Percentiles rank a stretch among this genome's conserved stretches.
These are phyloP conservation scores for Echinosphaeria canescens DNA, from an alignment of 2,329 filamentous ascomycete species.

Conservation along the genomic window DNA sequence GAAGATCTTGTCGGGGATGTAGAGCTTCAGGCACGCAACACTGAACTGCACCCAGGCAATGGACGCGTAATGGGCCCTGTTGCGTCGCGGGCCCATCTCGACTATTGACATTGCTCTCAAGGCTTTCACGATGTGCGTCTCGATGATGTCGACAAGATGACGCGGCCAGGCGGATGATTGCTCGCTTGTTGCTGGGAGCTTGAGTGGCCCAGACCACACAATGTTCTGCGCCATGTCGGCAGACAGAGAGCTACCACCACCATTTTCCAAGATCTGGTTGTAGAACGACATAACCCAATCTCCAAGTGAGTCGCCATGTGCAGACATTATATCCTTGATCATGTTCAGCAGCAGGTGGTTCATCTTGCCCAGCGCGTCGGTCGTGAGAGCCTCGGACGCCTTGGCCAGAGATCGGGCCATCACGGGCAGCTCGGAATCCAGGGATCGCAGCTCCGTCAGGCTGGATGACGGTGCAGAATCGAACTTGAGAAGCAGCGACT, in stretches of 20 bases:
- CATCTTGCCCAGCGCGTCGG: slow-evolving; percentile 25
- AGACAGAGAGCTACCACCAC: neutral
- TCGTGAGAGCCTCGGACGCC: slow-evolving; percentile 23
- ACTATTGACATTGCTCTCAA: slow-evolving; percentile 19
- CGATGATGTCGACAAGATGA: slow-evolving; percentile 14
- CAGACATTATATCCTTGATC: slow-evolving; percentile 16
- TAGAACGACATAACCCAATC: slow-evolving; percentile 9
- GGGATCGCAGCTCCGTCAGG: slow-evolving; percentile 35
- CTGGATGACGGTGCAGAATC: slow-evolving; percentile 26
- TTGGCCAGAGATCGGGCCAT: slow-evolving; percentile 31
- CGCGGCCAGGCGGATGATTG: slow-evolving; percentile 8
- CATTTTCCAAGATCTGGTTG: slow-evolving; percentile 4
- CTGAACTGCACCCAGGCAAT: slow-evolving; percentile 60
- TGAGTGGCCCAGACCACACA: slow-evolving; percentile 3
- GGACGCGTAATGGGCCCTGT: slow-evolving; percentile 17
- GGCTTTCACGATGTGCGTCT: slow-evolving; percentile 21
- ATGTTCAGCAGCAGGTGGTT: slow-evolving; percentile 23
- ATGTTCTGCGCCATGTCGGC: slow-evolving; percentile 1
- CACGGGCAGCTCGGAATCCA: slow-evolving; percentile 42
- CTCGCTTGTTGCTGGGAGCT: slow-evolving; percentile 8
- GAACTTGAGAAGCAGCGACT: slow-evolving; percentile 32
- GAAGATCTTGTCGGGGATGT: slow-evolving; percentile 68
- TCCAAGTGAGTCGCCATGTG: slow-evolving; percentile 14
- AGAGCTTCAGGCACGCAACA: slow-evolving; percentile 52
- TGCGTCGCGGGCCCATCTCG: slow-evolving; percentile 8